A percentile compares a stretch with the other conserved stretches of the same genome.
These are phyloP conservation scores for Talaromyces atroroseus DNA, from an alignment of 2,329 filamentous ascomycete genomes.

Conservation along the genomic window DNA sequence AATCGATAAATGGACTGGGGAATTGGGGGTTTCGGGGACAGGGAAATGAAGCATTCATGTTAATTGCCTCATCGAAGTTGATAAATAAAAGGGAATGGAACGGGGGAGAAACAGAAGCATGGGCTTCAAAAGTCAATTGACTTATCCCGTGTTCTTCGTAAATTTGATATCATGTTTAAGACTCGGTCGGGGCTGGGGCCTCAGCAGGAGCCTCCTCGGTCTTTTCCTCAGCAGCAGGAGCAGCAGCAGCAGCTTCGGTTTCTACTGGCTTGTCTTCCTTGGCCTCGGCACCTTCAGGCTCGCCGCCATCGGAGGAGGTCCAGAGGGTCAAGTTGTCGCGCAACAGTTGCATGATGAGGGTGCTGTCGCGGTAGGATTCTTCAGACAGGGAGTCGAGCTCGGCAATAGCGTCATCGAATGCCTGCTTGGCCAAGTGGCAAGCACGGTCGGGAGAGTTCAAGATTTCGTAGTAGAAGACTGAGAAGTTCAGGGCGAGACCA, in stretches of 20 bases:
- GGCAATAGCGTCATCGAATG: conserved; percentile 96
- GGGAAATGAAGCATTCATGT: conserved; percentile 11
- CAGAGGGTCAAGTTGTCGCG: conserved; percentile 97
- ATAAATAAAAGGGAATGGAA: neutral
- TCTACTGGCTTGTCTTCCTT: conserved; percentile 58
- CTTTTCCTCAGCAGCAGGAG: conserved; percentile 35
- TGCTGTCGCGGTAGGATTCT: conserved; percentile 98
- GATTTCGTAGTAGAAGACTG: conserved; percentile 99
- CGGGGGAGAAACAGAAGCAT: neutral
- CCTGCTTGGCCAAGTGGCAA: conserved; percentile 98
- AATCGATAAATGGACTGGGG: neutral
- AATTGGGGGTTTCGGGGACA: neutral
- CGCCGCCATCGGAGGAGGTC: conserved; percentile 87
- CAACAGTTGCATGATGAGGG: conserved; percentile 97
- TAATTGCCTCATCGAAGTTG: neutral
- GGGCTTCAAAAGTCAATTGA: conserved; percentile 3
- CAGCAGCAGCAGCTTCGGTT: conserved; percentile 35
- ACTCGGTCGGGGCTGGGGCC: conserved; percentile 12
- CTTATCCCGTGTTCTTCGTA: conserved; percentile 18
- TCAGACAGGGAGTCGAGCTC: conserved; percentile 97
- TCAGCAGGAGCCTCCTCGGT: conserved; percentile 30
- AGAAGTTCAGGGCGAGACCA: conserved; percentile 97
- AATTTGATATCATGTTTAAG: neutral
- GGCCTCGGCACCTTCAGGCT: conserved; percentile 55
- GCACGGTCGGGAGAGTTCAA: conserved; percentile 95